Base-by-base conservation (phyloP, 2,329 filamentous ascomycete genomes). In the Cladosporium austrohemisphaericum region DNA sequence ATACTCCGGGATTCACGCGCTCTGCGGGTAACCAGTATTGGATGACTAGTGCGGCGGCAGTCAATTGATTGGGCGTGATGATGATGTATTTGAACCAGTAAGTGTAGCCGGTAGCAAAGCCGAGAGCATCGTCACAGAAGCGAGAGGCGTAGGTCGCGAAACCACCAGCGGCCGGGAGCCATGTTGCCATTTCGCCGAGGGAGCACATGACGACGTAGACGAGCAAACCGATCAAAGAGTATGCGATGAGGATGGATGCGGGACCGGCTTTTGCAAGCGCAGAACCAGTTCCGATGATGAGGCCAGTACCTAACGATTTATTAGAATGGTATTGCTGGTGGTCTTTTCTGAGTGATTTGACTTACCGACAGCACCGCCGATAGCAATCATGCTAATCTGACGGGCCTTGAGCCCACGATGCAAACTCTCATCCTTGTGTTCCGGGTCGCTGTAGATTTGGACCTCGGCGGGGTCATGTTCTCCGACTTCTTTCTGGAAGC, bases 161-260 rank as follows among this genome's bases (percentile, higher is more conserved):
- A 58, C 88, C 88, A 64, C 85, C 81, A 48, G 81, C 79, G 60
- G 90, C 76, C 43, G 88, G 88, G 26, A 93, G 68, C 85, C 86
- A 93, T 45, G 87, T 80, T 7, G 87, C 86, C 86, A 93, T 93
- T 68, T 92, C 87, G 55, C 87, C 88, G 3, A 93, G 79, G 50
- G 80, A 84, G 51, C 83, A 83, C 86, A 93, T 90, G 58, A 93
- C 87, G 33, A 89, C 71, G 68, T 83, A 93, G 57, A 92, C 88
- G 52, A 93, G 69, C 38, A 84, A 69, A 56, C 85, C 85, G 56
- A 88, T 78, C 54, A 85, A 66, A 29, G 79, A 75, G 69, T 88
- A 89, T 8, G 83, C 83, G 64, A 89, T 84, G 57, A 88, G 75
- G 64, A 88, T 80, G 8, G 84, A 80, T 16, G 73, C 85, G 41